Percentiles rank a stretch among this genome's conserved stretches.
These are phyloP conservation scores for Pleurotus tuber-regium DNA, from an alignment of 768 basidiomycete genomes.

Conservation along the genomic window DNA sequence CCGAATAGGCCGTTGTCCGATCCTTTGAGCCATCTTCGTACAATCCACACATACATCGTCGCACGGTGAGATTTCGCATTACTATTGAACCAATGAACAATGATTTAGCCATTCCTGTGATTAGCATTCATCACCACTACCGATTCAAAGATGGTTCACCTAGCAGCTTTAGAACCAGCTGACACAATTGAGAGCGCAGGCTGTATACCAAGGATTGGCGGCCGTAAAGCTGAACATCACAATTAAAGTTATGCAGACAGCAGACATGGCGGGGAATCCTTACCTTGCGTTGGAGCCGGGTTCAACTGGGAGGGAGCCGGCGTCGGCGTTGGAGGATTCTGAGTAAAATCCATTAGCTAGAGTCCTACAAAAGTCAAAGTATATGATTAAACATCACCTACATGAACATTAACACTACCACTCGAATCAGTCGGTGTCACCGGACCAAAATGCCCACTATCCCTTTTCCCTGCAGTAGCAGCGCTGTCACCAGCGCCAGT, in stretches of 20 bases:
- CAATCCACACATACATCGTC: constrained; percentile 72
- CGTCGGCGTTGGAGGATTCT: constrained; percentile 3
- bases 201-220: constrained; percentile 62
- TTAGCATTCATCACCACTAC: constrained; percentile 1
- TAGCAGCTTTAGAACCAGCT: constrained; percentile 14
- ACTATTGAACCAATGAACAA: neutral
- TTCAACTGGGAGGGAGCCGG: neutral
- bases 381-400: neutral
- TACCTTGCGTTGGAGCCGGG: constrained; percentile 6
- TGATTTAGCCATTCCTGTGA: neutral
- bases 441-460: constrained; percentile 1
- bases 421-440: constrained; percentile 7
- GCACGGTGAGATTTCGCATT: constrained; percentile 24
- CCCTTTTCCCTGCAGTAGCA: no score
- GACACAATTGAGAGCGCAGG: constrained; percentile 54
- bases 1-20: constrained; percentile 41
- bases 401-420: constrained; percentile 4
- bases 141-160: constrained; percentile 23
- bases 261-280: neutral
- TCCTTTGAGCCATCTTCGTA: constrained; percentile 70
- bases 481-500: neutral
- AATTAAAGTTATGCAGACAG: neutral
- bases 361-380: neutral
- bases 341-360: neutral
- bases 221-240: constrained; percentile 20